Evolutionary conservation across 2,329 filamentous ascomycete genomes (phyloP).

Genomic region (Aspergillus fumigatiaffinis): DNA sequence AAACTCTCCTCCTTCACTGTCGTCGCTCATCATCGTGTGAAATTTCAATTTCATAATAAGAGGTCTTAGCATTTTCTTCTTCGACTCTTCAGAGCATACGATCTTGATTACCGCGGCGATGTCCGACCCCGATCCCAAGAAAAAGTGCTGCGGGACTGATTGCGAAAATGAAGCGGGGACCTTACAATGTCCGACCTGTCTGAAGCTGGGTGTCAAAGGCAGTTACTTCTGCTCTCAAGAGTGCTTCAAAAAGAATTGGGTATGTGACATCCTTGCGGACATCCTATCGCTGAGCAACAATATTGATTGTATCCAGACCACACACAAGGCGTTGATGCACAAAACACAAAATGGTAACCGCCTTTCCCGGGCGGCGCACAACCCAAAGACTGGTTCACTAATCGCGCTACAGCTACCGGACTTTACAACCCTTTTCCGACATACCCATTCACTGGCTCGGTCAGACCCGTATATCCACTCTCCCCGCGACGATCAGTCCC

Average conservation of each 20-base stretch:
- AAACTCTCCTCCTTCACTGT: too few relatives aligned
- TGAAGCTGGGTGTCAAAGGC: conserved; percentile 72
- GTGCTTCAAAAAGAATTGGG: conserved; percentile 96
- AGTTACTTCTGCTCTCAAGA: conserved; percentile 79
- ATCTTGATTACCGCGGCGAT: neutral
- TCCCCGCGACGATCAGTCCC: conserved; percentile 67
- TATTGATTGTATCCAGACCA: neutral
- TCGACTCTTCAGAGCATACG: neutral
- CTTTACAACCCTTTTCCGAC: conserved; percentile 83
- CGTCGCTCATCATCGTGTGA: too few relatives aligned
- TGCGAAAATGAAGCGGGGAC: conserved; percentile 78
- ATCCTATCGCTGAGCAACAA: conserved; percentile 1
- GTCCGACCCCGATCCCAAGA: neutral
- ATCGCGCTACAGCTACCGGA: conserved; percentile 71
- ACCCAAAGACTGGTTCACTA: conserved; percentile 46
- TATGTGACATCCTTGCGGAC: conserved; percentile 43
- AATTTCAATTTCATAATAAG: too few relatives aligned
- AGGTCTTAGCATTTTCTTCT: neutral
- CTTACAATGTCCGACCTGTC: conserved; percentile 85
- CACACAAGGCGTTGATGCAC: conserved; percentile 51
- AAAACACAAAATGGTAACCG: conserved; percentile 65
- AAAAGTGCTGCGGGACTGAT: conserved; percentile 65
- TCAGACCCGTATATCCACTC: conserved; percentile 79
- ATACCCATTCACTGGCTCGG: conserved; percentile 70
- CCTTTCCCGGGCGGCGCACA: conserved; percentile 27